Evolutionary conservation across 75 land plant species (phyloP), one percentile per base, ranked within the genome.

Genomic region (Cupressus sempervirens): DNA sequence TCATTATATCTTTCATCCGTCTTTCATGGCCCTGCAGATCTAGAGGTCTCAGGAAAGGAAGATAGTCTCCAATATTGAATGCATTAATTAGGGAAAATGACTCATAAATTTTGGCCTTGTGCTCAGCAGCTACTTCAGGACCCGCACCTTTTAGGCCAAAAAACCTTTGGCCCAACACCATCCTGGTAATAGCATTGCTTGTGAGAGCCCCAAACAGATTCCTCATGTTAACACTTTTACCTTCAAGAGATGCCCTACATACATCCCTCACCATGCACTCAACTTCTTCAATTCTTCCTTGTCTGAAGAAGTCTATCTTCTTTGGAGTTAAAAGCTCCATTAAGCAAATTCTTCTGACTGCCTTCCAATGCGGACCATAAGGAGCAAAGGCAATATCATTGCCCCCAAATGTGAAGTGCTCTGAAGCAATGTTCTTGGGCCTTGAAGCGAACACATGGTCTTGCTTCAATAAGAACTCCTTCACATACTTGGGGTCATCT

Each of bases 21-120:
- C 83, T 76, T 82, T 87, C 88, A 34, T 86, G 72, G 16, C 88
- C 88, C 72, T 87, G 88, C 36, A 80, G 74, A 40, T 87, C 88
- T 30, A 87, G 52, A 41, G 46, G 46, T 54, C 87, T 45, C 75
- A 87, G 82, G 54, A 79, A 87, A 3, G 88, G 88, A 20, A 87
- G 54, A 62, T 87, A 87, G 73, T 87, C 88, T 29, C 74, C 88
- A n/a, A 87, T 35, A 53, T 87, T 85, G 87, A 87, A 87, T 7
- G 88, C 82, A 54, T 87, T 87, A 70, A 87, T 52, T 4, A 87
- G 82, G 10, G 88, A 80, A 62, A 87, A 87, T 30, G 88, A 87
- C 23, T 85, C 83, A 45, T 87, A 87, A 26, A 87, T 87, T n/a
- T 80, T 72, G 15, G 82, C 83, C 84, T 80, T 76, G 53, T 87